Percentiles rank a stretch among this genome's conserved stretches.
Conservation (phyloP, 331 rosid species). For the Phaseolus coccineus region DNA sequence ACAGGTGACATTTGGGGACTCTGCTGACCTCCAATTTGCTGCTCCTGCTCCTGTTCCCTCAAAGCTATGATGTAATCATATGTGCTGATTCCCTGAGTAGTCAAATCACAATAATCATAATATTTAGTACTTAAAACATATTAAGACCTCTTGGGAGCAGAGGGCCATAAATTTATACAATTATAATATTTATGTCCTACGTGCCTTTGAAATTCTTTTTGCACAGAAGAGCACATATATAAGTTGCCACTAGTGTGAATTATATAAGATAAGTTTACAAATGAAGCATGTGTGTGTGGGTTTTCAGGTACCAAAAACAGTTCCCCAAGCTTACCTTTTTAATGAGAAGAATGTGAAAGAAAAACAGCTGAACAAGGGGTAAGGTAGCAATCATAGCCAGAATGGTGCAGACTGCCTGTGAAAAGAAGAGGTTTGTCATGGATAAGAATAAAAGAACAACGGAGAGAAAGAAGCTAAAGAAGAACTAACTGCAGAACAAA, state of each 20-base stretch:
- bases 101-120: slow-evolving; percentile 30
- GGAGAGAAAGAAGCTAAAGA: slow-evolving; percentile 18
- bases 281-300: slow-evolving; percentile 3
- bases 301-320: background rate
- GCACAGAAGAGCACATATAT: background rate
- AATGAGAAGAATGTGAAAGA: slow-evolving; percentile 93
- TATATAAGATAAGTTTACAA: slow-evolving; percentile 16
- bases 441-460: slow-evolving; percentile 20
- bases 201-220: background rate
- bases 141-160: background rate
- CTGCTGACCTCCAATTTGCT: slow-evolving; percentile 84
- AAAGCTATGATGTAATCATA: slow-evolving; percentile 97
- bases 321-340: slow-evolving; percentile 68
- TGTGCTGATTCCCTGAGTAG: slow-evolving; percentile 89
- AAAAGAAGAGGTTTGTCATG: slow-evolving; percentile 20
- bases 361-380: slow-evolving; percentile 95
- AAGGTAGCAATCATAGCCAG: slow-evolving; percentile 96
- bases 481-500: background rate
- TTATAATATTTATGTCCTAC: background rate
- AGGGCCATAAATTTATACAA: background rate
- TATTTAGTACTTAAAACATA: slow-evolving; percentile 15
- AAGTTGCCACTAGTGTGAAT: slow-evolving; percentile 12
- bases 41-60: slow-evolving; percentile 98
- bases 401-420: slow-evolving; percentile 82
- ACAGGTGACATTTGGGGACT: slow-evolving; percentile 99